Evolutionary conservation across 805 yeast genomes (phyloP).

Genomic region (Saccharomycopsis amapae): DNA sequence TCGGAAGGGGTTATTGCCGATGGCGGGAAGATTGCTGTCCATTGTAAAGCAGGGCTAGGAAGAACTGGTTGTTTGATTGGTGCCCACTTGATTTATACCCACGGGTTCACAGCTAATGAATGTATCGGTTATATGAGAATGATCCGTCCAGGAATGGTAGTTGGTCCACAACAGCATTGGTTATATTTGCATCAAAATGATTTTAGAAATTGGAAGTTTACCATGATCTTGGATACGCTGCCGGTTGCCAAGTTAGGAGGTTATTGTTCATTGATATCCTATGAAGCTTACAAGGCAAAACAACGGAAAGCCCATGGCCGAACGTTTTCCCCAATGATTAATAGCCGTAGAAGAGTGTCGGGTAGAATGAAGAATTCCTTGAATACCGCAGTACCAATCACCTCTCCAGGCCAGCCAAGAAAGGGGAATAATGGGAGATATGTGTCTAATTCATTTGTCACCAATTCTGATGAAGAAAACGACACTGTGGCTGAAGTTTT

Average conservation of each 20-base stretch:
- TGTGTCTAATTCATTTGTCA: constrained; percentile 18
- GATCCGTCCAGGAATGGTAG: constrained; percentile 99
- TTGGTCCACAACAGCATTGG: constrained; percentile 99
- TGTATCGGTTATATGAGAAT: constrained; percentile 95
- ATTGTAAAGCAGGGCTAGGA: constrained; percentile 97
- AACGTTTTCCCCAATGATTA: constrained; percentile 29
- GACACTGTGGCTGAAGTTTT: constrained; percentile 35
- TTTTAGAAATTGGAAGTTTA: constrained; percentile 91
- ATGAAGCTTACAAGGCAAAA: constrained; percentile 44
- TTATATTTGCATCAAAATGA: constrained; percentile 91
- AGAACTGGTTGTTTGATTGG: constrained; percentile 98
- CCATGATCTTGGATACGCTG: constrained; percentile 69
- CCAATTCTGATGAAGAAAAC: constrained; percentile 31
- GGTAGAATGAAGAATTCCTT: constrained; percentile 57
- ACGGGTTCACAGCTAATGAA: constrained; percentile 95
- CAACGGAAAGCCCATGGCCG: constrained; percentile 30
- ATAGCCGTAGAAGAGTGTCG: constrained; percentile 72
- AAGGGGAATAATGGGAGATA: constrained; percentile 20
- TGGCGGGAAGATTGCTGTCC: constrained; percentile 96
- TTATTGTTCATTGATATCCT: constrained; percentile 50
- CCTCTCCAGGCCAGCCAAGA: constrained; percentile 91
- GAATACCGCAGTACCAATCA: constrained; percentile 77
- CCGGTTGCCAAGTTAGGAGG: constrained; percentile 67
- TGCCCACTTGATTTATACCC: constrained; percentile 91
- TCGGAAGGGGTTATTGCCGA: constrained; percentile 80